Percentiles rank a stretch among this genome's conserved stretches.
Conservation (phyloP, 164 flowering plant species). For the Annona squamosa region DNA sequence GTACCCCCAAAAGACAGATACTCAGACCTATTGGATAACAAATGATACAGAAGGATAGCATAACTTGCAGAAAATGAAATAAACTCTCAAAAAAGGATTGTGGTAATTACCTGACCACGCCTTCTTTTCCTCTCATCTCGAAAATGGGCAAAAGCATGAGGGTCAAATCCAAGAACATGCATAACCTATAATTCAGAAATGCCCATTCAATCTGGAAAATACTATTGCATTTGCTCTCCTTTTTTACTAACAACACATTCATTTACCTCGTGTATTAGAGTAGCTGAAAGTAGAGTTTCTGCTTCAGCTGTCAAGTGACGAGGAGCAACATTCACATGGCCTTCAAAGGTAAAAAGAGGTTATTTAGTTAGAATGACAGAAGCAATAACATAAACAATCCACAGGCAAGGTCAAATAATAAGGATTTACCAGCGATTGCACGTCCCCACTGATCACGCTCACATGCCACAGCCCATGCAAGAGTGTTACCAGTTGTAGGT, state of each 20-base stretch:
- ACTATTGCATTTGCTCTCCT: background rate
- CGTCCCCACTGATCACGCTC: conserved; percentile 99
- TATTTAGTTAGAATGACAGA: background rate
- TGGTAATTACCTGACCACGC: conserved; percentile 61
- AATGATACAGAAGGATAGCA: background rate
- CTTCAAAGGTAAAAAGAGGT: conserved; percentile 24
- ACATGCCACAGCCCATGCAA: conserved; percentile 99
- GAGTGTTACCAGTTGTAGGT: conserved; percentile 98
- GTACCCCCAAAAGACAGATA: no score
- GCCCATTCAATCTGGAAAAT: conserved; percentile 9
- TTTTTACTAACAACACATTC: background rate
- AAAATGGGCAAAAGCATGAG: conserved; percentile 98
- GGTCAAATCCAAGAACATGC: conserved; percentile 99
- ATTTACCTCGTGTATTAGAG: conserved; percentile 93
- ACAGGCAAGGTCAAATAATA: background rate
- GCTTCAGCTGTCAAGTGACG: conserved; percentile 99
- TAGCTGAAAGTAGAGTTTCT: conserved; percentile 92
- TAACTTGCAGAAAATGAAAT: background rate
- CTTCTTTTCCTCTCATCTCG: conserved; percentile 97
- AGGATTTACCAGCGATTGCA: conserved; percentile 84
- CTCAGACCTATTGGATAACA: no score
- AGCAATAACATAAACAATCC: background rate
- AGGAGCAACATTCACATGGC: conserved; percentile 99
- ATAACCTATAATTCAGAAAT: conserved; percentile 53
- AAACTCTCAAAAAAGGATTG: background rate